Evolutionary conservation across 2,329 filamentous ascomycete species (phyloP), one percentile per base, ranked within the genome.

Genomic region (Pestalotiopsis fici): DNA sequence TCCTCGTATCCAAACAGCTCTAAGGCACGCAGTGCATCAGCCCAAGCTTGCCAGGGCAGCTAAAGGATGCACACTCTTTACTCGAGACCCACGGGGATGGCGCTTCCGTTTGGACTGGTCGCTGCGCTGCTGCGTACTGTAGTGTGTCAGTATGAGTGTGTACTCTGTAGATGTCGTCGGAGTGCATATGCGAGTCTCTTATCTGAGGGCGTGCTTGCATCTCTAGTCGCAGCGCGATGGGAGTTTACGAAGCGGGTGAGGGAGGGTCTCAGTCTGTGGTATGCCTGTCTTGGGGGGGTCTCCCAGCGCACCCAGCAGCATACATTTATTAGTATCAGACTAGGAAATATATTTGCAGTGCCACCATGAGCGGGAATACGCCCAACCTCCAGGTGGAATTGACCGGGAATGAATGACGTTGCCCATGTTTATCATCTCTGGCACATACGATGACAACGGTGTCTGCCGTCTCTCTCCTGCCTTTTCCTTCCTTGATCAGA

Each of bases 1-100:
- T 12, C 28, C 63, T 65, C 63, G 63, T 65, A 65, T 65, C 43
- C 31, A 57, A 50, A 31, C 13, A 27, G 50, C 63, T 65, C 63
- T 65, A 65, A 47, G 43, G 63, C 43, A 57, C 15, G 63, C 21
- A 12, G 25, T 65, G 63, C 63, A 59, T 65, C 27, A 57, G 54
- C 28, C 50, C 50, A 35, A 65, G 37, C 27, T 65, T 25, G 50
- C 27, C 43, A 50, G 43, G 43, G 43, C 43, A 50, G 43, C 43
- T 50, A 21, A n/a, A 21, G 43, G 54, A 57, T 59, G 63, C 63
- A 64, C 47, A 15, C 25, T 55, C 27, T 64, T 43, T 55, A 31
- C 15, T 54, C 39, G 61, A 64, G 25, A 35, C 47, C 50, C 47
- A 23, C 43, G 59, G 11, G 25, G 18, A 28, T 60, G 25, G 57